A percentile compares a stretch with the other conserved stretches of the same genome.
phyloP scores from a whole-genome alignment of 2,329 filamentous ascomycete species.

The Ophiostoma ips region DNA sequence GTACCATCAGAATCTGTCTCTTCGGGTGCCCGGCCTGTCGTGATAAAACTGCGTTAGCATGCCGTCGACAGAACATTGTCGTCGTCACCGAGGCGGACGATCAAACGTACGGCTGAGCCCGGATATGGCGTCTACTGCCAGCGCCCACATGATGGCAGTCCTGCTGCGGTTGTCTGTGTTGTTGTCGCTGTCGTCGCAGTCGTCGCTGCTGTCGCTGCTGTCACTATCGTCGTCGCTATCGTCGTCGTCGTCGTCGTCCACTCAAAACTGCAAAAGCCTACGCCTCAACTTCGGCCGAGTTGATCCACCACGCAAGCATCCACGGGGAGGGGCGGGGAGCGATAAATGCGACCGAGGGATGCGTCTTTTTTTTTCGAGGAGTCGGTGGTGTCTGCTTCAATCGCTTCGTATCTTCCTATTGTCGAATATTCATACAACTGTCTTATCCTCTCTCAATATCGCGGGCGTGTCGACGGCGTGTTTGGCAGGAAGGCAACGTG shows the following conservation, averaged over 20 bases:
- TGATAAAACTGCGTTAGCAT: neutral
- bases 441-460: neutral
- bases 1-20: conserved; percentile 35
- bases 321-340: neutral
- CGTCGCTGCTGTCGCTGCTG: neutral
- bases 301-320: conserved; percentile 2
- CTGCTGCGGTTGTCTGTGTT: neutral
- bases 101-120: conserved; percentile 1
- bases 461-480: neutral
- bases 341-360: neutral
- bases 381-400: neutral
- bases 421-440: too few species aligned
- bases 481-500: neutral
- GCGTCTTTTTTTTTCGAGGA: neutral
- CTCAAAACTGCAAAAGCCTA: conserved; percentile 2
- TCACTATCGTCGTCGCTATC: neutral
- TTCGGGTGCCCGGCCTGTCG: conserved; percentile 28
- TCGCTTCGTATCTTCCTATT: neutral
- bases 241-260: neutral
- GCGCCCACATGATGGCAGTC: conserved; percentile 1
- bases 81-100: neutral
- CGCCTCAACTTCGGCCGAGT: conserved; percentile 7
- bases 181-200: neutral
- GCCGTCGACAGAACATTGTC: neutral
- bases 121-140: neutral